Percentiles rank a stretch among this genome's conserved stretches.
phyloP scores from a whole-genome alignment of 768 basidiomycete species.

The Tricholoma saponaceum region DNA sequence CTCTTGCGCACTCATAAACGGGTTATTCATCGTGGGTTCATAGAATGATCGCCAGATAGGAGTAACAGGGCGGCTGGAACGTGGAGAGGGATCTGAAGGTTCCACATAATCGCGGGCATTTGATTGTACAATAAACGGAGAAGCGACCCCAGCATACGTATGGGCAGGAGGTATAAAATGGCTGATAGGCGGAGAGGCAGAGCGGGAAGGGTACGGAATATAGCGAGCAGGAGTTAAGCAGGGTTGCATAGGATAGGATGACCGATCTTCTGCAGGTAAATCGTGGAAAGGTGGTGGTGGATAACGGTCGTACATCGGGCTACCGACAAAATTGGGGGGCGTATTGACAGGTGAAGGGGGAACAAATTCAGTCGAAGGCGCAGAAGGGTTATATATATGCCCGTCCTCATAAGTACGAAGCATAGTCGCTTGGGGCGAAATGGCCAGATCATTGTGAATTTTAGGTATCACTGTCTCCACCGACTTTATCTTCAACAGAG shows the following conservation, averaged over 20 bases:
- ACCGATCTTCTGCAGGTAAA: background rate
- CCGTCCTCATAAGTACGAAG: constrained; percentile 8
- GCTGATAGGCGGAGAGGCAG: background rate
- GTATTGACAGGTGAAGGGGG: background rate
- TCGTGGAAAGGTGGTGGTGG: background rate
- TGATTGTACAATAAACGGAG: background rate
- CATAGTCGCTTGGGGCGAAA: background rate
- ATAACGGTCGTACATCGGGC: background rate
- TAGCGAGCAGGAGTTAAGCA: background rate
- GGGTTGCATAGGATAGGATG: background rate
- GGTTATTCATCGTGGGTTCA: background rate
- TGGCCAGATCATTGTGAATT: background rate
- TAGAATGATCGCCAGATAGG: background rate
- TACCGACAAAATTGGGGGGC: background rate
- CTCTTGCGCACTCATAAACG: background rate
- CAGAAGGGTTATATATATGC: constrained; percentile 16
- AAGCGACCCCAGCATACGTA: background rate
- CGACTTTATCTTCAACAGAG: constrained; percentile 69
- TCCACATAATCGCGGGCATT: background rate
- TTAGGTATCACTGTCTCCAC: constrained; percentile 38
- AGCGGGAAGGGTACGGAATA: background rate
- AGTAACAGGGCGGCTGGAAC: background rate
- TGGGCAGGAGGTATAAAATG: background rate
- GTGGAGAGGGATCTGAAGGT: background rate
- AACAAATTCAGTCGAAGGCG: background rate